Evolutionary conservation across 208 protist species (phyloP), one percentile per base, ranked within the genome.

Genomic region (Leishmania guyanensis): DNA sequence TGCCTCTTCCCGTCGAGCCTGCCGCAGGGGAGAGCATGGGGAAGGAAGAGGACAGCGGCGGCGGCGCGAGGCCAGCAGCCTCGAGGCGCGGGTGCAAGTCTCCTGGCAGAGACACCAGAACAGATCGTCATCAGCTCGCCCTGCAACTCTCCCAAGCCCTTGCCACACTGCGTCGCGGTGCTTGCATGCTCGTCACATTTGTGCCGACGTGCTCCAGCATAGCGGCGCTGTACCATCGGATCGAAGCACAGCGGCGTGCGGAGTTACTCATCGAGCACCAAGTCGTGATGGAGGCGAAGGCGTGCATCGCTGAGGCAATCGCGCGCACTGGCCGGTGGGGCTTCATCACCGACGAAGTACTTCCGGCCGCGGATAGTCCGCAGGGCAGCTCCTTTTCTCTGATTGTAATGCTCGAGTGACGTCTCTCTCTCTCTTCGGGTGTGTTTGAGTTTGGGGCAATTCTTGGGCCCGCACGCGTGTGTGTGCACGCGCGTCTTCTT

Each of bases 271-370:
- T 86, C 50, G 89, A 93, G 81, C 80, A 71, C 20, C 53, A 68
- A 29, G 75, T 83, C 33, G 80, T 93, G 48, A 58, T 53, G 12
- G 71, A 91, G 46, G 86, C 89, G 2, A 90, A 90, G 86, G 78
- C 84, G 9, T 88, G 81, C 66, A 86, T 94, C 22, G 88, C 88
- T 17, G 86, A 90, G 78, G 91, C 90, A 0, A 94, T 94, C 69
- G 76, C 89, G n/a, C 84, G 80, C 20, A 90, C 84, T 1, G 82
- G 84, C 14, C 85, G 92, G 20, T 93, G 90, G 84, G 90, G 92
- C 64, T 88, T 86, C 66, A 84, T 96, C 51, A 92, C 84, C 33
- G 92, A 93, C 51, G 90, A 96, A 79, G 86, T 96, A 72, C 84
- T 94, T 72, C 92, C 92, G 0, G 83, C 90, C 5, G 89, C 90